Conservation (phyloP, 345 rosid species). For the Fremontodendron californicum region DNA sequence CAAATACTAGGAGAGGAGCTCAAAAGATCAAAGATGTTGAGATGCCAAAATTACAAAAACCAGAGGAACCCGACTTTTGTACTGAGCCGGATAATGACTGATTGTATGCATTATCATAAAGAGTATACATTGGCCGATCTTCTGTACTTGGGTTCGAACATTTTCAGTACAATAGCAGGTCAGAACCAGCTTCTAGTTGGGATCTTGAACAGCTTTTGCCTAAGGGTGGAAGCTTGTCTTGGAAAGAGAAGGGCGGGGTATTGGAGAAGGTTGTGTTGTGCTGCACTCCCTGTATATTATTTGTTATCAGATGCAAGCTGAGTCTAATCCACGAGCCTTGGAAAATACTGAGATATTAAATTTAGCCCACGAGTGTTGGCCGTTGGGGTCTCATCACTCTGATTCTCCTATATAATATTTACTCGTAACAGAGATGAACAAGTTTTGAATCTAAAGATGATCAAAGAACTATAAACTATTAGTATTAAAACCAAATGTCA, state of each 20-base stretch:
- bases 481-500: no score
- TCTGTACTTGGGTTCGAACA: not conserved
- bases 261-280: not conserved
- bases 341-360: not conserved
- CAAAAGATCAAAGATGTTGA: conserved; percentile 48
- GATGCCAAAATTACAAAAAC: conserved; percentile 34
- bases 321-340: not conserved
- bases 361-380: not conserved
- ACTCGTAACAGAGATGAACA: no score
- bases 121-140: not conserved
- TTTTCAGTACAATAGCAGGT: not conserved
- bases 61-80: conserved; percentile 50
- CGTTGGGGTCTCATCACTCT: not conserved
- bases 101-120: conserved; percentile 20
- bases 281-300: not conserved
- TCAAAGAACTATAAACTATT: no score
- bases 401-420: not conserved
- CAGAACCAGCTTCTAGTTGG: not conserved
- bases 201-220: not conserved
- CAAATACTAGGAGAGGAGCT: conserved; percentile 62
- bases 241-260: not conserved
- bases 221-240: conserved; percentile 5
- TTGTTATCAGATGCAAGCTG: not conserved
- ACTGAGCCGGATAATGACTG: conserved; percentile 3
- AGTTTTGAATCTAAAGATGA: no score